Conservation (phyloP, 345 rosid species). For the Barbarea vulgaris region DNA sequence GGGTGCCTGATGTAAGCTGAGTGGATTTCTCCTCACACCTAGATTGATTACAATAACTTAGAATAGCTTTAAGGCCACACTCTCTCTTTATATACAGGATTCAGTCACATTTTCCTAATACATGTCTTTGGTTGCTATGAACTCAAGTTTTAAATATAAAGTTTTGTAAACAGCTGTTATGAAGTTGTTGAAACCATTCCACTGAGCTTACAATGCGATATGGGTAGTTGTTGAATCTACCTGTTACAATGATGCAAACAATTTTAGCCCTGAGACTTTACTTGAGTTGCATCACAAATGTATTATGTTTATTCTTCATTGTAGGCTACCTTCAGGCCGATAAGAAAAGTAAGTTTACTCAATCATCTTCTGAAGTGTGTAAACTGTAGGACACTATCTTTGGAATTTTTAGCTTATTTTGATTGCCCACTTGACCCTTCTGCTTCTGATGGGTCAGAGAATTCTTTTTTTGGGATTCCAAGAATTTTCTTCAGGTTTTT, state of each 20-base stretch:
- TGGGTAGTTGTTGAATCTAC: background rate
- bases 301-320: background rate
- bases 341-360: constrained; percentile 12
- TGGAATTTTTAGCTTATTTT: background rate
- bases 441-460: constrained; percentile 14
- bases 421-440: constrained; percentile 13
- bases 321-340: background rate
- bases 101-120: background rate
- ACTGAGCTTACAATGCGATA: constrained; percentile 1
- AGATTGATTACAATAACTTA: constrained; percentile 11
- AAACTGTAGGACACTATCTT: background rate
- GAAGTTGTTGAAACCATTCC: background rate
- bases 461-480: constrained; percentile 22
- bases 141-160: constrained; percentile 12
- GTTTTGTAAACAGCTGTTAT: constrained; percentile 9
- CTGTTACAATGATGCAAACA: constrained; percentile 27
- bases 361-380: background rate
- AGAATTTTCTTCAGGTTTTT: constrained; percentile 14
- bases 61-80: constrained; percentile 26
- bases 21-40: constrained; percentile 28
- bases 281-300: constrained; percentile 4
- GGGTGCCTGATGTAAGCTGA: constrained; percentile 78
- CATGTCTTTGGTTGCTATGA: constrained; percentile 5
- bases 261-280: background rate
- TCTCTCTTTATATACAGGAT: constrained; percentile 8